Conservation (phyloP, 1,284 basidiomycete genomes). For the Pisolithus thermaeus region DNA sequence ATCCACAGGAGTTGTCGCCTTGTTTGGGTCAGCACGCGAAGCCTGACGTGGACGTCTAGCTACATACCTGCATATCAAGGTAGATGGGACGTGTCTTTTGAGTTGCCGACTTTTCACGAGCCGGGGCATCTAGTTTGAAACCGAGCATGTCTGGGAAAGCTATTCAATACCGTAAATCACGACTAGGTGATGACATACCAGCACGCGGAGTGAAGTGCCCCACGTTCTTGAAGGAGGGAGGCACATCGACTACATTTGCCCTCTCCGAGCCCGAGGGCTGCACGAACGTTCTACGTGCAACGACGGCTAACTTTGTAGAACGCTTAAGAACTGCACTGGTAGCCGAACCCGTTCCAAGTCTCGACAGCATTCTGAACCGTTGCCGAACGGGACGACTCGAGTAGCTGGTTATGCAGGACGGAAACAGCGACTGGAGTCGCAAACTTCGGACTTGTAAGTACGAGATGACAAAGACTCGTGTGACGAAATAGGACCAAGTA, state of each 20-base stretch:
- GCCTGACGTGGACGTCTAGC: background rate
- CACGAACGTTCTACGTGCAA: slow-evolving; percentile 46
- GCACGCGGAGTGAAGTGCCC: slow-evolving; percentile 65
- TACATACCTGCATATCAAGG: slow-evolving; percentile 83
- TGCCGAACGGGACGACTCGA: slow-evolving; percentile 1
- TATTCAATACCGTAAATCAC: background rate
- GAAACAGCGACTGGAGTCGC: background rate
- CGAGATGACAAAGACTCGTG: too few relatives aligned
- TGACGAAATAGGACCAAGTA: too few relatives aligned
- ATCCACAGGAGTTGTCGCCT: slow-evolving; percentile 97
- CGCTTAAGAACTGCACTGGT: slow-evolving; percentile 9
- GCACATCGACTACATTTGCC: slow-evolving; percentile 74
- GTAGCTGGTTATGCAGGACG: slow-evolving; percentile 6
- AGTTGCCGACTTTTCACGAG: slow-evolving; percentile 55
- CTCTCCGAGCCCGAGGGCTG: slow-evolving; percentile 75
- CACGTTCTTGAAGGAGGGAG: slow-evolving; percentile 66
- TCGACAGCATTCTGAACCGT: slow-evolving; percentile 27
- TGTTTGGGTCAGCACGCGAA: slow-evolving; percentile 11
- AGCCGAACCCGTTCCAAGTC: slow-evolving; percentile 17
- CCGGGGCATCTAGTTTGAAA: slow-evolving; percentile 75
- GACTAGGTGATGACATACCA: slow-evolving; percentile 38
- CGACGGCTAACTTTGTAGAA: slow-evolving; percentile 15
- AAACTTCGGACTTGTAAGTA: too few relatives aligned
- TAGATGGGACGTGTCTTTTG: slow-evolving; percentile 84
- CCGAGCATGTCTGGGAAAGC: slow-evolving; percentile 73